phyloP scores from a whole-genome alignment of 345 rosid species.

The Sisymbrium irio region DNA sequence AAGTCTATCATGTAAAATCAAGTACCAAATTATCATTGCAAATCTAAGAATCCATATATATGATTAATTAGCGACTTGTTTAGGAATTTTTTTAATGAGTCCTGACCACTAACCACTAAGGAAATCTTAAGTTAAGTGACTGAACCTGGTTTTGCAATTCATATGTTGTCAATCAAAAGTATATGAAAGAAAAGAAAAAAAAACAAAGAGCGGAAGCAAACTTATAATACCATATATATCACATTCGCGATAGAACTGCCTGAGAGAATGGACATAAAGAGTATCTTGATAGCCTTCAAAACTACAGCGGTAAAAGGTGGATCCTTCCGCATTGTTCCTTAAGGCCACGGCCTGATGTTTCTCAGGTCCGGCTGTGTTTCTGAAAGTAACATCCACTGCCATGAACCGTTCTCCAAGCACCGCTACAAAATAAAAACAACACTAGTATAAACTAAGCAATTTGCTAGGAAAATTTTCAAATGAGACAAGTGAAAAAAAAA shows the following conservation, averaged over 20 bases:
- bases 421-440: constrained; percentile 30
- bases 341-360: constrained; percentile 71
- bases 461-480: background rate
- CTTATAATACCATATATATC: constrained; percentile 44
- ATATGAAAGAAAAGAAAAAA: background rate
- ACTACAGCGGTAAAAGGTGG: constrained; percentile 58
- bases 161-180: background rate
- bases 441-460: background rate
- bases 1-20: background rate
- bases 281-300: constrained; percentile 65
- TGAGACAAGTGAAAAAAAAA: background rate
- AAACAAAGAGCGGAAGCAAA: background rate
- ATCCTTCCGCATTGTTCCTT: constrained; percentile 55
- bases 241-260: constrained; percentile 52
- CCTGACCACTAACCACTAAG: background rate
- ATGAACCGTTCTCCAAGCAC: constrained; percentile 62
- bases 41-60: too few species aligned
- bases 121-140: background rate
- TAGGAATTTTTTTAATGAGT: too few species aligned
- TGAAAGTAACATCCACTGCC: constrained; percentile 54
- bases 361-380: constrained; percentile 62
- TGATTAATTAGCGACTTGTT: too few species aligned
- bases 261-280: constrained; percentile 47
- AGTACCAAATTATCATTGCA: too few species aligned
- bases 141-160: background rate